A percentile compares a stretch with the other conserved stretches of the same genome.
Evolutionary conservation across 2,329 filamentous ascomycete genomes (phyloP).

Genomic region (Leptographium lundbergii): DNA sequence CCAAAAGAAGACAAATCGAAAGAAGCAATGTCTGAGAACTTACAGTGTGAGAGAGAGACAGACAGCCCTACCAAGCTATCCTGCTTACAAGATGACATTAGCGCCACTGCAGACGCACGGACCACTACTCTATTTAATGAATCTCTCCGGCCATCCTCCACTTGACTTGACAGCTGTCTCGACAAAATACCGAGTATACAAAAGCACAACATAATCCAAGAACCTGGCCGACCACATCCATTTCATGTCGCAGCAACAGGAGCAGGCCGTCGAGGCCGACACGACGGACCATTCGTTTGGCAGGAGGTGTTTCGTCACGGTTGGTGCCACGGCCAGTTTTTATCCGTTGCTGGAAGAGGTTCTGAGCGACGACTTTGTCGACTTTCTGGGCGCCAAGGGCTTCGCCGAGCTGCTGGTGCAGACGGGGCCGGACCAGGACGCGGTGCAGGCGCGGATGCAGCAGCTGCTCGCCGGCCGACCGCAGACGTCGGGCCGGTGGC

Average conservation of each 20-base stretch:
- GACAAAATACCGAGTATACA: not conserved
- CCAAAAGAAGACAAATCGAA: too few species aligned
- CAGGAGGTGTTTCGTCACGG: conserved; percentile 65
- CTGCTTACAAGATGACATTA: too few species aligned
- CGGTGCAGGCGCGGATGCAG: conserved; percentile 29
- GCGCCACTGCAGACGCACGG: too few species aligned
- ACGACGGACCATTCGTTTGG: not conserved
- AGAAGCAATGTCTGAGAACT: too few species aligned
- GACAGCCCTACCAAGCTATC: too few species aligned
- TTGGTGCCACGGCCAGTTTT: conserved; percentile 86
- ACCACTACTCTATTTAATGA: too few species aligned
- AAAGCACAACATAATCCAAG: not conserved
- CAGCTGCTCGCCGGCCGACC: conserved; percentile 22
- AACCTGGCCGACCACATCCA: not conserved
- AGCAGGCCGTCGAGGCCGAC: not conserved
- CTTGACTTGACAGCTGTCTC: not conserved
- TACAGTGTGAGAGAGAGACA: too few species aligned
- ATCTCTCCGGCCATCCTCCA: not conserved
- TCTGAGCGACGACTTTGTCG: conserved; percentile 49
- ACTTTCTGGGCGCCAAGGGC: conserved; percentile 39
- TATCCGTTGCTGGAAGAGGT: conserved; percentile 54
- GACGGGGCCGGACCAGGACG: conserved; percentile 57
- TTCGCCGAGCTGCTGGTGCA: conserved; percentile 70
- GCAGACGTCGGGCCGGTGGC: conserved; percentile 1
- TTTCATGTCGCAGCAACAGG: not conserved